Evolutionary conservation across 805 yeast genomes (phyloP).

Genomic region (Kregervanrija pseudodelftensis): DNA sequence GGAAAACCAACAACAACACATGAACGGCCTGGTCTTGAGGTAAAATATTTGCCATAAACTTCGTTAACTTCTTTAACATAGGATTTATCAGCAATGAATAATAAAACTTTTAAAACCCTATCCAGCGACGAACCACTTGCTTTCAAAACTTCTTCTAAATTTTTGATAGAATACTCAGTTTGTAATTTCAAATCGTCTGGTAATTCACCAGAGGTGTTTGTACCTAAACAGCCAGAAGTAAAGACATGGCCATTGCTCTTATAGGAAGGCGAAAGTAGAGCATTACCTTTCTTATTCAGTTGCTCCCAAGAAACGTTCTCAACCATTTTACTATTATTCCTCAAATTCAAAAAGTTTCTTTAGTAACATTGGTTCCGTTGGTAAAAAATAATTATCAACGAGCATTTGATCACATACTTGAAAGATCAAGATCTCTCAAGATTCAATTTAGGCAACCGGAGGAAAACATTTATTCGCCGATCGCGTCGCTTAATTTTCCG

Average conservation of each 20-base stretch:
- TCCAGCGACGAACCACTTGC: constrained; percentile 40
- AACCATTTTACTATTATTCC: constrained; percentile 2
- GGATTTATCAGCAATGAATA: constrained; percentile 40
- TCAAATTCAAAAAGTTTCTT: no score
- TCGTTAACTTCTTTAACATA: constrained; percentile 37
- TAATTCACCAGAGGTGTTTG: constrained; percentile 25
- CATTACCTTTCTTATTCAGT: constrained; percentile 23
- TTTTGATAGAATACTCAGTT: constrained; percentile 37
- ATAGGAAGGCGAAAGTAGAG: constrained; percentile 35
- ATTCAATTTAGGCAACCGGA: no score
- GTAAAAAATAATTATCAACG: no score
- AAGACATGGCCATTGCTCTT: constrained; percentile 36
- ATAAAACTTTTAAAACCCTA: constrained; percentile 41
- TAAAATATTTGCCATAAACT: constrained; percentile 40
- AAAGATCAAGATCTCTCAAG: no score
- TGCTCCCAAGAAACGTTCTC: constrained; percentile 31
- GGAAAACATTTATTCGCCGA: no score
- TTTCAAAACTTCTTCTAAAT: constrained; percentile 34
- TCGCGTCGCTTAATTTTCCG: no score
- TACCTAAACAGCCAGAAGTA: constrained; percentile 44
- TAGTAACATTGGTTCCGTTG: no score
- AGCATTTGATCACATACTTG: no score
- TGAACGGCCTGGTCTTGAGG: constrained; percentile 45
- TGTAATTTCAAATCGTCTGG: constrained; percentile 40
- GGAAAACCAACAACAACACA: constrained; percentile 47